Percentiles rank a stretch among this genome's conserved stretches.
These are phyloP conservation scores for Blepharisma stoltei DNA, from an alignment of 73 alveolate genomes.

Conservation along the genomic window DNA sequence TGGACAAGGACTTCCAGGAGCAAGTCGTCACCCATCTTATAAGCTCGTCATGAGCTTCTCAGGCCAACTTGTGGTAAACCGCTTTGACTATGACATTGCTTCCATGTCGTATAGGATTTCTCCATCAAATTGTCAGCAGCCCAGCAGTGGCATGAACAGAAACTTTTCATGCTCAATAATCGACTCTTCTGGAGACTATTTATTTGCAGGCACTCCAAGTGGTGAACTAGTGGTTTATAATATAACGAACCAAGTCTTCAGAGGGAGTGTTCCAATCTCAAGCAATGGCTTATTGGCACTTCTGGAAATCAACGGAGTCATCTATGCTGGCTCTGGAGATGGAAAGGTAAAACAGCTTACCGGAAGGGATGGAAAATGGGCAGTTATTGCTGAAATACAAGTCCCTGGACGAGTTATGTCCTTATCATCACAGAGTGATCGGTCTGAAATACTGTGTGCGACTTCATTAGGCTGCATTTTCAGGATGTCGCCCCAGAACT, in stretches of 20 bases:
- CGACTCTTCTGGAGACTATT: constrained; percentile 55
- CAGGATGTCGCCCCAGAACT: constrained; percentile 68
- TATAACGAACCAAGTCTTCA: constrained; percentile 62
- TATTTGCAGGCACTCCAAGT: constrained; percentile 69
- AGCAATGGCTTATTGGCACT: constrained; percentile 75
- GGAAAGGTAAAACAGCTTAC: constrained; percentile 79
- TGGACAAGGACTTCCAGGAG: constrained; percentile 28
- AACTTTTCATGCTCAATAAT: constrained; percentile 62
- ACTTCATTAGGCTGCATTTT: constrained; percentile 71
- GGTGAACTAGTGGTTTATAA: constrained; percentile 81
- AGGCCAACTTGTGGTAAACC: constrained; percentile 48
- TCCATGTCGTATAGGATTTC: constrained; percentile 58
- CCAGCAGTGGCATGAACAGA: constrained; percentile 76
- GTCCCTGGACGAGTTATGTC: constrained; percentile 70
- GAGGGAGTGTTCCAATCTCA: constrained; percentile 75
- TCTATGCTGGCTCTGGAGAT: constrained; percentile 82
- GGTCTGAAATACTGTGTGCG: constrained; percentile 66
- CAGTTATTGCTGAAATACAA: constrained; percentile 68
- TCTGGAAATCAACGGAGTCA: constrained; percentile 48
- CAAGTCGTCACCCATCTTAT: constrained; percentile 59
- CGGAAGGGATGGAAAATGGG: constrained; percentile 59
- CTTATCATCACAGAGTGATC: constrained; percentile 55
- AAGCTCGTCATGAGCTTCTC: constrained; percentile 47
- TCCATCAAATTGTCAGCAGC: constrained; percentile 53
- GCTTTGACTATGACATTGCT: constrained; percentile 62